Evolutionary conservation across 2,329 filamentous ascomycete genomes (phyloP).

Genomic region (Karstenula rhodostoma): DNA sequence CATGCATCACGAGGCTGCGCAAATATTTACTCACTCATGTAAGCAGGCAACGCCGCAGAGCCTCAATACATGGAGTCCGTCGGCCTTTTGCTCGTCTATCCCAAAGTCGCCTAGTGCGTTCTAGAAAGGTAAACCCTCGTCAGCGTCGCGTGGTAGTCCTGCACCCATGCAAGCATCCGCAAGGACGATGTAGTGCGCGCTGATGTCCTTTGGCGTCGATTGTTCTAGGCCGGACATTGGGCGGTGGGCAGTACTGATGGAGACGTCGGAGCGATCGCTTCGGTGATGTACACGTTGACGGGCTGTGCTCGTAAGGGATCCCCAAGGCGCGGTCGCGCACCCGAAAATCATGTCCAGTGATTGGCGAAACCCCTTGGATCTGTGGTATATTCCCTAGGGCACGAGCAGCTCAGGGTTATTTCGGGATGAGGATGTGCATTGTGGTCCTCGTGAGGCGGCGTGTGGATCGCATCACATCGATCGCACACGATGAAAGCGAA

Average conservation of each 20-base stretch:
- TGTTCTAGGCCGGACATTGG: constrained; percentile 8
- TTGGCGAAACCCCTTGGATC: neutral
- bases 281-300: constrained; percentile 7
- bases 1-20: neutral
- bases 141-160: neutral
- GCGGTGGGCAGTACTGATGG: constrained; percentile 3
- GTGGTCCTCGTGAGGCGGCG: constrained; percentile 1
- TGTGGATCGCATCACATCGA: neutral
- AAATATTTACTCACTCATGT: neutral
- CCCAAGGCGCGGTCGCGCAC: constrained; percentile 3
- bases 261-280: constrained; percentile 6
- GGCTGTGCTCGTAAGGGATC: constrained; percentile 12
- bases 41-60: neutral
- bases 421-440: neutral
- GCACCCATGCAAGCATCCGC: neutral
- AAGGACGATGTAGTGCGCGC: neutral
- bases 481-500: neutral
- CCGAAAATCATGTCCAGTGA: neutral
- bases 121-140: neutral
- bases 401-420: neutral
- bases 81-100: neutral
- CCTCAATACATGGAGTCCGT: neutral
- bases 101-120: neutral
- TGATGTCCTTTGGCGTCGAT: neutral
- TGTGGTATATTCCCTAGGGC: neutral